These are phyloP conservation scores for Myxozyma melibiosi DNA, from an alignment of 805 yeast genomes.

Conservation along the genomic window DNA sequence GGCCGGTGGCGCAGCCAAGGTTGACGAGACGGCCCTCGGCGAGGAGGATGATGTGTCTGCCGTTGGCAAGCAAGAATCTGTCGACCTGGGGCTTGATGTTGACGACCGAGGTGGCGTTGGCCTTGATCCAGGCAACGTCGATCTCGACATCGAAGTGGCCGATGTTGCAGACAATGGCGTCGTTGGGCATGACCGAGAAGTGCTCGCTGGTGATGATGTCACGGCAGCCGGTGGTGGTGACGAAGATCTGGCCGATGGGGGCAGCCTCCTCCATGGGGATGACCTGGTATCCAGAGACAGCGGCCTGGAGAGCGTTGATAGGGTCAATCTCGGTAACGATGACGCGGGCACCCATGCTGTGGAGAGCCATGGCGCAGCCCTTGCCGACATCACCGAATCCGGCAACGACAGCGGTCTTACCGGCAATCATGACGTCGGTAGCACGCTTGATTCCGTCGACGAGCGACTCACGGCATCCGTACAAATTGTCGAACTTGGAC, in stretches of 20 bases:
- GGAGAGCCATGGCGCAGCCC: slow-evolving; percentile 99
- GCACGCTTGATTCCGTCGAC: slow-evolving; percentile 99
- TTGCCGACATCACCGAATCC: slow-evolving; percentile 99
- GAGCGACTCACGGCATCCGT: slow-evolving; percentile 99
- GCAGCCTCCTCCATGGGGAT: slow-evolving; percentile 94
- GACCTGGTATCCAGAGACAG: slow-evolving; percentile 98
- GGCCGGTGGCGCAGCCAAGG: slow-evolving; percentile 99
- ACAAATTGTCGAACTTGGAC: slow-evolving; percentile 98
- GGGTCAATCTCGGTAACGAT: slow-evolving; percentile 97
- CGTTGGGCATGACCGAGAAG: slow-evolving; percentile 94
- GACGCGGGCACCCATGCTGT: slow-evolving; percentile 99
- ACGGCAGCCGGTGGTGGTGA: slow-evolving; percentile 99
- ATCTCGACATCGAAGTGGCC: slow-evolving; percentile 99
- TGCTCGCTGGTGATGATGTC: slow-evolving; percentile 91
- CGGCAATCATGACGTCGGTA: slow-evolving; percentile 99
- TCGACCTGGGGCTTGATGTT: slow-evolving; percentile 99
- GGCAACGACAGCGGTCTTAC: slow-evolving; percentile 98
- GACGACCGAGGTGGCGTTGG: slow-evolving; percentile 87
- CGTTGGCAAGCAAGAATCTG: slow-evolving; percentile 86
- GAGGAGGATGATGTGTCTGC: slow-evolving; percentile 91
- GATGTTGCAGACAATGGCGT: slow-evolving; percentile 98
- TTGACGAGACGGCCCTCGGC: slow-evolving; percentile 99
- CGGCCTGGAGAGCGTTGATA: slow-evolving; percentile 98
- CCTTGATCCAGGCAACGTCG: slow-evolving; percentile 98
- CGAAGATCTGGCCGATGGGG: slow-evolving; percentile 91